Evolutionary conservation across 129 eudicot species (phyloP).

Genomic region (Tanacetum coccineum): DNA sequence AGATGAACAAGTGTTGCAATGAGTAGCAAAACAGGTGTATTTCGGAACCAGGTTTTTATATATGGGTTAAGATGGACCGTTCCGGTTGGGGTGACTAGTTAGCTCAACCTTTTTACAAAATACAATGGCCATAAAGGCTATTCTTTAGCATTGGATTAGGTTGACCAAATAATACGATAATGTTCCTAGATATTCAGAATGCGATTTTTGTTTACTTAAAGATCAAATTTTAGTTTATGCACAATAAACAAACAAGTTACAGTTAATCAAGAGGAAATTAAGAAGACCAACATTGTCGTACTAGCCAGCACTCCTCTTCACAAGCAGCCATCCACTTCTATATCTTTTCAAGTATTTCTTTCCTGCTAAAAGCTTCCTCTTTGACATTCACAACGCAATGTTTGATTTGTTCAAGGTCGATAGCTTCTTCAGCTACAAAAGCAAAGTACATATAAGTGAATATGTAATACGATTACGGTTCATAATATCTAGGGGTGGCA

Average conservation of each 20-base stretch:
- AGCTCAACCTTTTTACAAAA: too few relatives aligned
- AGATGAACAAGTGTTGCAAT: too few relatives aligned
- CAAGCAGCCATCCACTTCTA: slow-evolving; percentile 86
- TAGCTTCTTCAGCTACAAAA: slow-evolving; percentile 45
- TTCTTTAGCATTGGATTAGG: too few relatives aligned
- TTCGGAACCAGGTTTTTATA: too few relatives aligned
- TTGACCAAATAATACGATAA: too few relatives aligned
- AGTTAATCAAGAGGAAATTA: background rate
- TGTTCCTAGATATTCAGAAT: too few relatives aligned
- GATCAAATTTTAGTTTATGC: background rate
- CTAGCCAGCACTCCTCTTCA: slow-evolving; percentile 97
- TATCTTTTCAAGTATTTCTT: slow-evolving; percentile 86
- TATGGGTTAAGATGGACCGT: too few relatives aligned
- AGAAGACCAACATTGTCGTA: slow-evolving; percentile 63
- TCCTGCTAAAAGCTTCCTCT: slow-evolving; percentile 90
- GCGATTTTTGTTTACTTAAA: too few relatives aligned
- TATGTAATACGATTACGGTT: background rate
- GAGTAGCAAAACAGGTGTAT: too few relatives aligned
- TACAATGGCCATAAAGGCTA: too few relatives aligned
- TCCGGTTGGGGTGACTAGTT: slow-evolving; percentile 1
- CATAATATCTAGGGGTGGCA: too few relatives aligned
- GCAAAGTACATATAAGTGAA: slow-evolving; percentile 13
- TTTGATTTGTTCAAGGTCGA: slow-evolving; percentile 87
- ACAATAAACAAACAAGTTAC: slow-evolving; percentile 13
- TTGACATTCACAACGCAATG: slow-evolving; percentile 62